Percentiles rank a stretch among this genome's conserved stretches.
Conservation (phyloP, 345 rosid genomes). For the Erysimum cheiranthoides region DNA sequence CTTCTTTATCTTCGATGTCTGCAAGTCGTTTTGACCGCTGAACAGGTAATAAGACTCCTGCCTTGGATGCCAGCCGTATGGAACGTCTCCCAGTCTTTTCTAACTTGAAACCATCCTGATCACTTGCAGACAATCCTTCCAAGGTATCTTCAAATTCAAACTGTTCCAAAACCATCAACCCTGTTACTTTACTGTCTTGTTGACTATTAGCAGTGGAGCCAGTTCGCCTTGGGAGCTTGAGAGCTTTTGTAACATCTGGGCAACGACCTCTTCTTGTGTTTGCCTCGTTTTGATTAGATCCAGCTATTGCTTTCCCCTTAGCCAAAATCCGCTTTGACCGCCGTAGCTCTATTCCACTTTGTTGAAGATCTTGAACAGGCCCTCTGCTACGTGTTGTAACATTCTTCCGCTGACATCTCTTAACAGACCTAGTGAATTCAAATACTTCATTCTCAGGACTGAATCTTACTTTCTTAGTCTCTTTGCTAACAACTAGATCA, state of each 20-base stretch:
- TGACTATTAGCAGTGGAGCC: constrained; percentile 6
- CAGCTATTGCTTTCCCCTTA: constrained; percentile 13
- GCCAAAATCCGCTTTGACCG: constrained; percentile 26
- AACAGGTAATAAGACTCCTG: background rate
- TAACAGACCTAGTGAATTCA: constrained; percentile 51
- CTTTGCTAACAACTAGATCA: background rate
- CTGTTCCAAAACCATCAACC: background rate
- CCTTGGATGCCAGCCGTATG: background rate
- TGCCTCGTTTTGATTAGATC: background rate
- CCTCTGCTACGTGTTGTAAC: constrained; percentile 6
- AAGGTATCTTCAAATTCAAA: background rate
- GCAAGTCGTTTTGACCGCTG: constrained; percentile 27
- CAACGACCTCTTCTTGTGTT: background rate
- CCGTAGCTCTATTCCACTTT: constrained; percentile 24
- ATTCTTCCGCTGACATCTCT: constrained; percentile 27
- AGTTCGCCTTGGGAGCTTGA: constrained; percentile 5
- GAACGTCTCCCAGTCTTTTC: constrained; percentile 21
- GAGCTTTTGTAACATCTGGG: background rate
- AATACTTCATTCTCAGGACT: constrained; percentile 58
- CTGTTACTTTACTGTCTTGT: background rate
- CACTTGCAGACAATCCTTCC: background rate
- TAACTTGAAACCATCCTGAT: background rate
- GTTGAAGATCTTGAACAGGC: background rate
- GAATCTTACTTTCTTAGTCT: constrained; percentile 64
- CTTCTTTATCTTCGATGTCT: background rate